Evolutionary conservation across 2,329 filamentous ascomycete genomes (phyloP).

Genomic region (Ascochyta rabiei): DNA sequence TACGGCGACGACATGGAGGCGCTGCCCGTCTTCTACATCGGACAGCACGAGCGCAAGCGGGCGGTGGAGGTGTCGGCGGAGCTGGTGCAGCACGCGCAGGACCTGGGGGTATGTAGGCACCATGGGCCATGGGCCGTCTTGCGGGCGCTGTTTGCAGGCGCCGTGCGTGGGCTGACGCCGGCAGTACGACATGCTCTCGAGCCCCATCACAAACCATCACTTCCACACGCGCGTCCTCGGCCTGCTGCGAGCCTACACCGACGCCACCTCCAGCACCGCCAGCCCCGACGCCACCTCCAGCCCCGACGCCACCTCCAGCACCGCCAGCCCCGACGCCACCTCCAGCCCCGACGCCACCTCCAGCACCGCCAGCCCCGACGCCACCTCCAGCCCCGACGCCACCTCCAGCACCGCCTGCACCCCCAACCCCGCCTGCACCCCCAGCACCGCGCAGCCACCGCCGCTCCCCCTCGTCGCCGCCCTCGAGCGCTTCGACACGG

Average conservation of each 20-base stretch:
- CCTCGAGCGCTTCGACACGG: conserved; percentile 80
- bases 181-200: conserved; percentile 82
- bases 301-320: conserved; percentile 45
- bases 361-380: conserved; percentile 45
- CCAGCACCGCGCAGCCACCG: conserved; percentile 51
- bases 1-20: conserved; percentile 43
- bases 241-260: conserved; percentile 63
- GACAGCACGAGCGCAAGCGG: conserved; percentile 73
- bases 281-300: conserved; percentile 47
- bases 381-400: conserved; percentile 46
- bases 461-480: conserved; percentile 61
- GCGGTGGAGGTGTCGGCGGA: conserved; percentile 65
- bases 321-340: conserved; percentile 52
- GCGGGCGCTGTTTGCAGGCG: too few species aligned
- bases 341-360: conserved; percentile 44
- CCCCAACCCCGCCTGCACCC: too few species aligned
- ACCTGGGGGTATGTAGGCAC: conserved; percentile 55
- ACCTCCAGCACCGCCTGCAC: too few species aligned
- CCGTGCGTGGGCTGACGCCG: neutral
- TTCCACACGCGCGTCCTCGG: conserved; percentile 73
- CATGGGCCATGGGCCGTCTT: too few species aligned
- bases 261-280: conserved; percentile 32
- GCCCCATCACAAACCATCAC: conserved; percentile 74
- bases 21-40: conserved; percentile 68
- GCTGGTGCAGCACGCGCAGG: conserved; percentile 71